Evolutionary conservation across 768 basidiomycete species (phyloP).

Genomic region (Lenzites betulinus): DNA sequence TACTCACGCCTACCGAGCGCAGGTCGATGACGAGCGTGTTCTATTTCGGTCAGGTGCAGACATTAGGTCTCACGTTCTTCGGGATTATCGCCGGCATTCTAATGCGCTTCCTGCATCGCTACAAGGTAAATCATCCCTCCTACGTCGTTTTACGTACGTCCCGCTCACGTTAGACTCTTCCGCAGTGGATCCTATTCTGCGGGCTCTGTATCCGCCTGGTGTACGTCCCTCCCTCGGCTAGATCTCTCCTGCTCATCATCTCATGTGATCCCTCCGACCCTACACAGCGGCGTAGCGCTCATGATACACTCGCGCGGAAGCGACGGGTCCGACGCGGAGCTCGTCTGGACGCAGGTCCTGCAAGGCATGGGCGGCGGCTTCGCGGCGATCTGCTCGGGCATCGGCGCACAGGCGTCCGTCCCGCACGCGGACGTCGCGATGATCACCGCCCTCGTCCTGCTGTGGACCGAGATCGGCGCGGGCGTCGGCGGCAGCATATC

Average conservation of each 20-base stretch:
- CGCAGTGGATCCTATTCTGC: slow-evolving; percentile 39
- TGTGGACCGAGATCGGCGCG: slow-evolving; percentile 47
- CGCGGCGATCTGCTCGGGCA: slow-evolving; percentile 43
- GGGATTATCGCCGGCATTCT: slow-evolving; percentile 50
- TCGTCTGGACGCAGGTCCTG: slow-evolving; percentile 51
- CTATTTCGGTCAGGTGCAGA: slow-evolving; percentile 42
- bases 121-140: slow-evolving; percentile 35
- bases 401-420: slow-evolving; percentile 48
- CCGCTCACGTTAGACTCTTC: not conserved
- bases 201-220: slow-evolving; percentile 36
- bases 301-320: slow-evolving; percentile 31
- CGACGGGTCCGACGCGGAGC: slow-evolving; percentile 31
- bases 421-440: slow-evolving; percentile 50
- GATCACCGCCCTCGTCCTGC: slow-evolving; percentile 44
- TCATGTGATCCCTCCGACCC: not conserved
- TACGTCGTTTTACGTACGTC: not conserved
- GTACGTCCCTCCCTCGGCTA: slow-evolving; percentile 13
- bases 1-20: slow-evolving; percentile 38
- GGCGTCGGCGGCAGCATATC: slow-evolving; percentile 43
- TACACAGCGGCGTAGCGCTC: slow-evolving; percentile 30
- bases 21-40: slow-evolving; percentile 39
- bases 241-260: not conserved
- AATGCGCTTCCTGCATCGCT: slow-evolving; percentile 46
- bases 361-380: slow-evolving; percentile 55
- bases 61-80: slow-evolving; percentile 46